Evolutionary conservation across 2,329 filamentous ascomycete genomes (phyloP).

Genomic region (Thermoascus crustaceus): DNA sequence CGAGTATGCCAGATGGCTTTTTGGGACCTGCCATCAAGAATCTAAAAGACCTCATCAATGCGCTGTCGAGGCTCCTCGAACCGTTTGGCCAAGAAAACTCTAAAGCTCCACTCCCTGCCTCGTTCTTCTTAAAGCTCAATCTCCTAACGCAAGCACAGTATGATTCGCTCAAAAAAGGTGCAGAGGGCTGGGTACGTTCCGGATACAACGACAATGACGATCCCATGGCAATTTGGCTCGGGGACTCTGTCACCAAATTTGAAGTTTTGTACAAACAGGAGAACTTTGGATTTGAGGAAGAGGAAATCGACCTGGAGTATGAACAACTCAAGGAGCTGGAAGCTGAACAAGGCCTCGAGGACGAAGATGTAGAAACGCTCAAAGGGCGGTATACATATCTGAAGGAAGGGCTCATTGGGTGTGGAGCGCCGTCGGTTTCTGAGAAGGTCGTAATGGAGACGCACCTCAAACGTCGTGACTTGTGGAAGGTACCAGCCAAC

Average conservation of each 20-base stretch:
- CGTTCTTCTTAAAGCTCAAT: conserved; percentile 45
- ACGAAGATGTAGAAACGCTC: conserved; percentile 48
- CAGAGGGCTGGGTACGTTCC: conserved; percentile 35
- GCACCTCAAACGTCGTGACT: conserved; percentile 38
- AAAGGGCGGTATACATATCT: conserved; percentile 39
- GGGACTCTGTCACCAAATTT: conserved; percentile 42
- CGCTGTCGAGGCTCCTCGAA: conserved; percentile 35
- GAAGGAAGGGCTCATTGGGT: conserved; percentile 32
- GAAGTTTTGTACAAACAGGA: conserved; percentile 39
- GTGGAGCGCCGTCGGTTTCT: conserved; percentile 5
- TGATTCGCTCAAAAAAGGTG: conserved; percentile 49
- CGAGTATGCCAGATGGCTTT: conserved; percentile 33
- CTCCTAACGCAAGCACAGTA: conserved; percentile 58
- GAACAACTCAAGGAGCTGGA: conserved; percentile 55
- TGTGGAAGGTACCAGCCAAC: conserved; percentile 52
- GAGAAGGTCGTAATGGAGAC: conserved; percentile 28
- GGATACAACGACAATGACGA: conserved; percentile 20
- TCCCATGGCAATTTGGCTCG: conserved; percentile 50
- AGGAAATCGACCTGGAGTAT: conserved; percentile 54
- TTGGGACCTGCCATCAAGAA: conserved; percentile 31
- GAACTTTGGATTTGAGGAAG: conserved; percentile 46
- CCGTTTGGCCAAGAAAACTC: conserved; percentile 31
- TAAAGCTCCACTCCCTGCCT: conserved; percentile 44
- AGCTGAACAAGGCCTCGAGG: conserved; percentile 46
- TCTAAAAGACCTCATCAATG: conserved; percentile 37